These are phyloP conservation scores for Litsea cubeba DNA, from an alignment of 164 flowering plant genomes.

Conservation along the genomic window DNA sequence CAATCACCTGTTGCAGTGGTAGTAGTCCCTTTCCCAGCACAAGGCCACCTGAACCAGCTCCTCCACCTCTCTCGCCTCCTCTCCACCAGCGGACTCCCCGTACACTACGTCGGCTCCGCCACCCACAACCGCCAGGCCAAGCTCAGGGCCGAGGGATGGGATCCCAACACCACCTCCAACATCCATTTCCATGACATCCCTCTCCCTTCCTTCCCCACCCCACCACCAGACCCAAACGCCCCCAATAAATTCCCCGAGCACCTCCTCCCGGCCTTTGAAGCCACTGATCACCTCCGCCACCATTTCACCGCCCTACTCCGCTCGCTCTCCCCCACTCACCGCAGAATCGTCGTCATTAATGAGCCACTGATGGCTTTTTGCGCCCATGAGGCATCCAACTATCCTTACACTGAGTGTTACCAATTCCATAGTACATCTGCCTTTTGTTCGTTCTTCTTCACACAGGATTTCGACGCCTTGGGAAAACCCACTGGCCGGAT, in stretches of 20 bases:
- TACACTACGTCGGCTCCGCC: slow-evolving; percentile 36
- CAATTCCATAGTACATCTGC: slow-evolving; percentile 44
- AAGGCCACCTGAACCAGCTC: slow-evolving; percentile 65
- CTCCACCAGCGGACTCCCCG: slow-evolving; percentile 27
- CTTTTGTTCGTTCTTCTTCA: slow-evolving; percentile 22
- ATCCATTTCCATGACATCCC: slow-evolving; percentile 52
- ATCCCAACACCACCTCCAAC: slow-evolving; percentile 14
- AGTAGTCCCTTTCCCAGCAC: slow-evolving; percentile 55
- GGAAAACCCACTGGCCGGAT: slow-evolving; percentile 15
- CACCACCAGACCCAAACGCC: slow-evolving; percentile 40
- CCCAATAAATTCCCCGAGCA: slow-evolving; percentile 45
- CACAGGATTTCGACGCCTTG: slow-evolving; percentile 7
- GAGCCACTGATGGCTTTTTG: slow-evolving; percentile 57
- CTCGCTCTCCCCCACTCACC: slow-evolving; percentile 19
- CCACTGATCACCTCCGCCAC: slow-evolving; percentile 31
- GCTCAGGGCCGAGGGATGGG: slow-evolving; percentile 37
- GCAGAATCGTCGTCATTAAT: slow-evolving; percentile 41
- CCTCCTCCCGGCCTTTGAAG: slow-evolving; percentile 39
- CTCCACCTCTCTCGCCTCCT: slow-evolving; percentile 49
- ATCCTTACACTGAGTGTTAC: slow-evolving; percentile 52
- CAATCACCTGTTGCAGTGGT: slow-evolving; percentile 32
- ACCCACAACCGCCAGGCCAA: slow-evolving; percentile 55
- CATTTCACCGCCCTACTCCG: slow-evolving; percentile 41
- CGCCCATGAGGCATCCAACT: slow-evolving; percentile 30
- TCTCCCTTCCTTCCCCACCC: slow-evolving; percentile 31